These are phyloP conservation scores for Anisodus acutangulus DNA, from an alignment of 257 asterid genomes.

Conservation along the genomic window DNA sequence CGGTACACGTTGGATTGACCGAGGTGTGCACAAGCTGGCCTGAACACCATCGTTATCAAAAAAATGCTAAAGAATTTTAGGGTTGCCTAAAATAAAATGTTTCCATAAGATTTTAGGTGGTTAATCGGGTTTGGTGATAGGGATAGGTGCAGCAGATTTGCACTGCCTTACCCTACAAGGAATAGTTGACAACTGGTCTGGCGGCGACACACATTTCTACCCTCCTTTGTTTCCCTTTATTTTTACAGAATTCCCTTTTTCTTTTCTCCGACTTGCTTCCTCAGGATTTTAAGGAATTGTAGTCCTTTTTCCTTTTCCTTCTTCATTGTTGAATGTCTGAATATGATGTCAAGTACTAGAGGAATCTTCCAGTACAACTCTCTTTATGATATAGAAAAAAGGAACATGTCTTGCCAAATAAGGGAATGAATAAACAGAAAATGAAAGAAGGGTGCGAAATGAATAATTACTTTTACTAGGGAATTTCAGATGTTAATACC, in stretches of 20 bases:
- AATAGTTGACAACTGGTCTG: not conserved
- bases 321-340: not conserved
- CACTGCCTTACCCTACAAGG: slow-evolving; percentile 1
- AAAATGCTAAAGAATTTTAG: not conserved
- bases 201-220: not conserved
- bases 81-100: not conserved
- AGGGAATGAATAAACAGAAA: not conserved
- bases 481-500: not conserved
- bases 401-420: not conserved
- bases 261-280: not conserved
- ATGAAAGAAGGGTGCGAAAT: not conserved
- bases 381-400: not conserved
- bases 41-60: not conserved
- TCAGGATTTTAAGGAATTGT: slow-evolving; percentile 6
- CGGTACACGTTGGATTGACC: not conserved
- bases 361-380: not conserved
- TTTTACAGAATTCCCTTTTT: not conserved
- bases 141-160: not conserved
- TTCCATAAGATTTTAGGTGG: not conserved
- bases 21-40: not conserved
- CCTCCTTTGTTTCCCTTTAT: not conserved
- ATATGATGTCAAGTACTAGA: not conserved
- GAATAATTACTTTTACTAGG: not conserved
- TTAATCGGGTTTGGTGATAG: slow-evolving; percentile 13
- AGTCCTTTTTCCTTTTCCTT: not conserved